Conservation (phyloP, 1,284 basidiomycete species). For the Cryptococcus wingfieldii region DNA sequence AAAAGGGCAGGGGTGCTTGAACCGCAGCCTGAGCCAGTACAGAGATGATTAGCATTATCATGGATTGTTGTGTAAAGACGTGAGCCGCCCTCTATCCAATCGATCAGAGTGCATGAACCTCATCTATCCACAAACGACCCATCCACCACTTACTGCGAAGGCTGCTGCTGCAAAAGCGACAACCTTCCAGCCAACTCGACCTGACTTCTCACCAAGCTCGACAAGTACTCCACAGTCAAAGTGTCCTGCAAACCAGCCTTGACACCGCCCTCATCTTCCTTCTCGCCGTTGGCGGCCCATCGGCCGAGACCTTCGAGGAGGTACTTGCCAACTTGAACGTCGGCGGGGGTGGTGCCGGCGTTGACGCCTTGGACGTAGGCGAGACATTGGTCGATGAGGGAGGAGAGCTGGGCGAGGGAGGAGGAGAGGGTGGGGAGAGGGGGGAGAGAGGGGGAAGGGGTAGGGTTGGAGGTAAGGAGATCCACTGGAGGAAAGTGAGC, state of each 20-base stretch:
- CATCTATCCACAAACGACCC: not conserved
- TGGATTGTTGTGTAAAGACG: not conserved
- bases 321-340: conserved; percentile 84
- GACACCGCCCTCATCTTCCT: conserved; percentile 44
- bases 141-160: conserved; percentile 6
- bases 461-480: conserved; percentile 57
- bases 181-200: conserved; percentile 88
- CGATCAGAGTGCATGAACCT: not conserved
- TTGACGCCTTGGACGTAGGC: conserved; percentile 81
- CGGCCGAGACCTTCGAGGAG: conserved; percentile 82
- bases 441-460: conserved; percentile 39
- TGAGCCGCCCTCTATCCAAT: not conserved
- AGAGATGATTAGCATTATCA: not conserved
- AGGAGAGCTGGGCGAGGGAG: conserved; percentile 49
- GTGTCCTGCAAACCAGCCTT: conserved; percentile 64
- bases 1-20: not conserved
- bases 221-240: conserved; percentile 90
- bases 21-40: not conserved
- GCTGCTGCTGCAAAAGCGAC: conserved; percentile 59
- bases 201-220: conserved; percentile 89
- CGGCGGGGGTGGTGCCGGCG: conserved; percentile 71
- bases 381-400: conserved; percentile 59
- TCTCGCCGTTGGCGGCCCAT: conserved; percentile 54
- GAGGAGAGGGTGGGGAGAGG: conserved; percentile 41
- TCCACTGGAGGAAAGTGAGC: conserved; percentile 58